Conservation (phyloP, 1,284 basidiomycete species). For the Psilocybe mexicana region DNA sequence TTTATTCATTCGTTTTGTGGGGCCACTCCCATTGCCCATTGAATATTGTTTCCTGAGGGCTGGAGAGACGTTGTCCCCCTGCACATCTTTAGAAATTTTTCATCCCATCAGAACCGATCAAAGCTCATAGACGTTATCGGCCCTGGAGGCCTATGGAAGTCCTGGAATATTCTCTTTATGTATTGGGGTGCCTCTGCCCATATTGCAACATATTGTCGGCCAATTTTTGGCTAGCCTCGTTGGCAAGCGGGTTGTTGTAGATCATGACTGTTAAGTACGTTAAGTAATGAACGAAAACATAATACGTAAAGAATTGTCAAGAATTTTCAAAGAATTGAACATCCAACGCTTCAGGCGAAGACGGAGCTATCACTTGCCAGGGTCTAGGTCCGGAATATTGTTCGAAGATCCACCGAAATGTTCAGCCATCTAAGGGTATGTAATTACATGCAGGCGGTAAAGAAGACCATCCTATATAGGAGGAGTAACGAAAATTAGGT, state of each 20-base stretch:
- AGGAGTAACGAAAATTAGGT: neutral
- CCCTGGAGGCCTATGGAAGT: conserved; percentile 4
- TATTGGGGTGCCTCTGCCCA: neutral
- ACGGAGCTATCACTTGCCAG: neutral
- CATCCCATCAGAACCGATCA: conserved; percentile 9
- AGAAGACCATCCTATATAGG: neutral
- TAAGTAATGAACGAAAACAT: neutral
- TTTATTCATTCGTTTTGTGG: neutral
- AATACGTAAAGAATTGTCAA: neutral
- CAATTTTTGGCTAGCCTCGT: neutral
- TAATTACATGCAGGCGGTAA: neutral
- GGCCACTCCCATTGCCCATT: neutral
- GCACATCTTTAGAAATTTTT: conserved; percentile 12
- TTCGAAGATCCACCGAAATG: too few species aligned
- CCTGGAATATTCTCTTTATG: neutral
- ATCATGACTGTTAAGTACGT: neutral
- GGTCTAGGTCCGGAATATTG: neutral
- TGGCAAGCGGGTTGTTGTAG: neutral
- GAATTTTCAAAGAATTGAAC: neutral
- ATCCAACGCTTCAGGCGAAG: neutral
- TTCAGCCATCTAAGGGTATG: neutral
- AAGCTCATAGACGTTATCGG: conserved; percentile 1
- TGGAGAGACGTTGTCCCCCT: neutral
- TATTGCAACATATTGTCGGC: conserved; percentile 3
- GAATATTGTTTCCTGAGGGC: neutral